phyloP scores from a whole-genome alignment of 2,329 filamentous ascomycete genomes.

The Sarocladium oryzae region DNA sequence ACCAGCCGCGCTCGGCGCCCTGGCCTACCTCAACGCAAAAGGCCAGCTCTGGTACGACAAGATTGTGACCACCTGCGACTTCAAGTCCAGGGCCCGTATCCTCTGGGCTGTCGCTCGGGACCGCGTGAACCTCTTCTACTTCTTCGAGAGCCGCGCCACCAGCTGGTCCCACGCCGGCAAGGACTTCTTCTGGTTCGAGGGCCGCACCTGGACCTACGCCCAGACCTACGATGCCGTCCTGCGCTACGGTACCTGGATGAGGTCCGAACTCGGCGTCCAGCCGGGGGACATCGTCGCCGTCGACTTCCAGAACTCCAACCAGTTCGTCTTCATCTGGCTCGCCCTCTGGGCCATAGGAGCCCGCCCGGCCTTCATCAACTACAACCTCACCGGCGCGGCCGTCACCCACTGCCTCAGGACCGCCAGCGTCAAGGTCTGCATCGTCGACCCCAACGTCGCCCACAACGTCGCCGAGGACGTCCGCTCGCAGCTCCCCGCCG shows the following conservation, averaged over 20 bases:
- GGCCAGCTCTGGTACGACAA: conserved; percentile 61
- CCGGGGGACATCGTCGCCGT: conserved; percentile 73
- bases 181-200: conserved; percentile 61
- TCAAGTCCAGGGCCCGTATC: conserved; percentile 38
- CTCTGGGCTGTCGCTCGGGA: conserved; percentile 47
- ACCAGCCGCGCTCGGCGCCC: conserved; percentile 56
- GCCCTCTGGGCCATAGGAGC: conserved; percentile 80
- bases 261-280: conserved; percentile 54
- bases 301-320: conserved; percentile 75
- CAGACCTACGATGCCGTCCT: conserved; percentile 65
- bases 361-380: conserved; percentile 81
- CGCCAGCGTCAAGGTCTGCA: conserved; percentile 58
- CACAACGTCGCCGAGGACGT: conserved; percentile 52
- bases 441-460: conserved; percentile 60
- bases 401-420: conserved; percentile 68
- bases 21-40: conserved; percentile 76
- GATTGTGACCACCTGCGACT: conserved; percentile 47
- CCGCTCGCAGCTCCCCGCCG: conserved; percentile 36
- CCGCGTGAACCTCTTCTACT: conserved; percentile 67
- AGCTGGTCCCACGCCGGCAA: conserved; percentile 43
- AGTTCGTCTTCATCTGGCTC: conserved; percentile 68
- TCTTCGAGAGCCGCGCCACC: conserved; percentile 60
- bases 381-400: conserved; percentile 67
- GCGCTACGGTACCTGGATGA: conserved; percentile 71
- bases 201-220: conserved; percentile 65